Evolutionary conservation across 257 asterid species (phyloP), one percentile per base, ranked within the genome.

Genomic region (Knoxia roxburghii): DNA sequence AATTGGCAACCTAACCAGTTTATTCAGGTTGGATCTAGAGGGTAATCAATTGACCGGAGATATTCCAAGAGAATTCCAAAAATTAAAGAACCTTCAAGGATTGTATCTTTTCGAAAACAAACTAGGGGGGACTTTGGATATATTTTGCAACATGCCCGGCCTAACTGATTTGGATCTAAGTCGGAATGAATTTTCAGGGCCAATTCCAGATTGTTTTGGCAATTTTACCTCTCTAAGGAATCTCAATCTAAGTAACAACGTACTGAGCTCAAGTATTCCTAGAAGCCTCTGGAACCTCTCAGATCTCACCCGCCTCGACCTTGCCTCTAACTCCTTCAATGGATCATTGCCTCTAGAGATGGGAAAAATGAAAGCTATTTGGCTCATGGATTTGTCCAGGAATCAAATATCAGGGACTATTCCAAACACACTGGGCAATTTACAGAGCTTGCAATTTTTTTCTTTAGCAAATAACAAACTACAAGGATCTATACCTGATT

Each of bases 1-100:
- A 58, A 61, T 79, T 3, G 83, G 86, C 5, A 81, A 78, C 60
- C 73, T 78, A 52, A 77, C 65, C 66, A 32, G 30, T 15, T 23
- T 72, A 30, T 6, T 40, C 0, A 5, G 6, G 3, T 21, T 76
- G 41, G 0, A 0, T 0, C 50, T 77, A 1, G 6, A 18, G 0
- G 40, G 14, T 0, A 69, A 77, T 61, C 60, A 54, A 13, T 32
- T 73, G 35, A 20, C 21, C n/a, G 73, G 78, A 32, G 7, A 17
- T 0, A 27, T 69, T 24, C 78, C 78, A 4, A 0, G 7, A 2
- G 17, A 76, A 64, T 18, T 73, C 37, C 4, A 6, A 24, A 10
- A 26, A 10, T 52, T 77, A 15, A 46, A 20, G 18, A 29, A 32
- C 7, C 63, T 77, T 0, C 64, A 64, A 39, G 2, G 3, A 0